These are phyloP conservation scores for Gnomoniopsis smithogilvyi DNA, from an alignment of 2,329 filamentous ascomycete genomes.

Conservation along the genomic window DNA sequence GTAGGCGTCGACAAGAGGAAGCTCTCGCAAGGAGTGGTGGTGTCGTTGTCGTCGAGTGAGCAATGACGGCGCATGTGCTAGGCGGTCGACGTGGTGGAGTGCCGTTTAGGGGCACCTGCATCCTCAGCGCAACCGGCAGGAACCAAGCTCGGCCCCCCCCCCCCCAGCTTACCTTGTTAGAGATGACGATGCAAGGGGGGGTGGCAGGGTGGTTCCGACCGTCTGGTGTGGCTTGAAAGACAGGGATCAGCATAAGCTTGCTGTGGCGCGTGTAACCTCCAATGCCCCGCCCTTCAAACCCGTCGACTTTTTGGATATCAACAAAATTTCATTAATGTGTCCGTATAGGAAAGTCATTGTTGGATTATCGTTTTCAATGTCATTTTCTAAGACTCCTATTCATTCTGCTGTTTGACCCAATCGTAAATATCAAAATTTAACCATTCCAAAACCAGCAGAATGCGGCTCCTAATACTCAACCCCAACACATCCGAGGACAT, in stretches of 20 bases:
- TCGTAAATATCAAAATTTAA: too few relatives aligned
- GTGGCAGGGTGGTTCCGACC: neutral
- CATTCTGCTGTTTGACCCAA: too few relatives aligned
- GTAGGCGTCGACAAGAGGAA: neutral
- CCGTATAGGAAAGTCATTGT: too few relatives aligned
- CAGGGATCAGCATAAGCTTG: neutral
- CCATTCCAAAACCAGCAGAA: slow-evolving; percentile 18
- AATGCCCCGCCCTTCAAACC: neutral
- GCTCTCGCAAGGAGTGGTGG: neutral
- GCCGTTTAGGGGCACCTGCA: slow-evolving; percentile 12
- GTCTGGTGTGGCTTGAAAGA: neutral
- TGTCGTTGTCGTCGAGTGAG: neutral
- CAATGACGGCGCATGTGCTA: slow-evolving; percentile 3
- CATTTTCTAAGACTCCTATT: too few relatives aligned
- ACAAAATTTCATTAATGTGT: too few relatives aligned
- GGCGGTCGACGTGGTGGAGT: slow-evolving; percentile 20
- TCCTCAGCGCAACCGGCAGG: neutral
- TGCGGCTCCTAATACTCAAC: slow-evolving; percentile 68
- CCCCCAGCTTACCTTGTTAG: neutral
- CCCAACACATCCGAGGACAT: slow-evolving; percentile 74
- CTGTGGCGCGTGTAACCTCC: neutral
- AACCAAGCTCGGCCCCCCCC: neutral
- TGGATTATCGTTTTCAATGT: too few relatives aligned
- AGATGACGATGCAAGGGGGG: neutral
- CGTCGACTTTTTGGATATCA: too few relatives aligned